Evolutionary conservation across 2,329 filamentous ascomycete species (phyloP), one percentile per base, ranked within the genome.

Genomic region (Moelleriella libera): DNA sequence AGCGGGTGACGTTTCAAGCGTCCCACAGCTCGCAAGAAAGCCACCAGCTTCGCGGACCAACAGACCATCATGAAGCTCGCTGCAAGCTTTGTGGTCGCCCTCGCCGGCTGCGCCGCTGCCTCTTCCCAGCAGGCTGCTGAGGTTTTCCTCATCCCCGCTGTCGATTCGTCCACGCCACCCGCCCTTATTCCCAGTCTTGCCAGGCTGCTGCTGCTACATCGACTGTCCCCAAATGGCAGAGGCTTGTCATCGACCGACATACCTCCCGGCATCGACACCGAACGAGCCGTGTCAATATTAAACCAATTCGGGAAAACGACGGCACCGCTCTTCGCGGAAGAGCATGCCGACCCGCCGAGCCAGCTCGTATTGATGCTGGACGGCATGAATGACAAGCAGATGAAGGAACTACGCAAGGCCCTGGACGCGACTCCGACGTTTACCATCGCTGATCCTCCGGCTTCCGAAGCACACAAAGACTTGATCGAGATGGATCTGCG

Each of bases 301-400:
- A 77, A 79, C 57, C 65, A 66, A 45, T 84, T 78, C 60, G 81
- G 79, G 51, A 76, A 73, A 51, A 58, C 65, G 31, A 62, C 72
- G 6, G 54, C 64, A 47, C 60, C 68, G 21, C 63, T 85, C 34
- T 80, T 85, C 54, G 48, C 59, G 5, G 57, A 63, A 41, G 51
- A 53, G 9, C 53, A 58, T 14, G 57, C 63, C 45, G 53, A 51
- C 46, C 53, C 53, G 39, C 68, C 71, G 5, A 67, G 63, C 46
- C 79, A 85, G 61, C 68, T 84, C 40, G 63, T 84, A 30, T 63
- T 83, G 46, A 61, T 78, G 54, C 65, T 83, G 45, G 72, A 82
- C 57, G 76, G 80, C 56, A 66, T 75, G 62, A 71, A 68, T 14
- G 54, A 65, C 12, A 57, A 68, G 41, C 69, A 73, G 44, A 65